Base-by-base conservation (phyloP, 805 yeast genomes). In the Diddensiella transvaalensis region DNA sequence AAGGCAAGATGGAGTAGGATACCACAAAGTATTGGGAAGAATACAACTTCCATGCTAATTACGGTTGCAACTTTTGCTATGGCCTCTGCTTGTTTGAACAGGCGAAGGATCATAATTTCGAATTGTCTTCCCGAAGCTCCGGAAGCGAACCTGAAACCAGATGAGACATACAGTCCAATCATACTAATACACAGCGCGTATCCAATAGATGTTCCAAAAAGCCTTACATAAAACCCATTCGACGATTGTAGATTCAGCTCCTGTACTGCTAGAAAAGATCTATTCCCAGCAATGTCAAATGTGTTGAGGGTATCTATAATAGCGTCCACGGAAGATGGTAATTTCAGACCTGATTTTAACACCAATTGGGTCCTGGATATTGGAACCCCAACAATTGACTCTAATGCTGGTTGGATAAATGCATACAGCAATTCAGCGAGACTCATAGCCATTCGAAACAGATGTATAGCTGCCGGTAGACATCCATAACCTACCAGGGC, bases 1-100 rank as follows among this genome's bases (percentile, higher is more conserved):
- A 82, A 53, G 2, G 88, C 82, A 50, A 84, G 69, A 56, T 85
- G 90, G 22, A 91, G 64, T 60, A 88, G 75, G 55, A 79, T 65
- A 1, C 99, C 99, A 60, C 97, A 89, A 57, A 80, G 80, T 0
- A 85, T 73, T 1, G 99, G 99, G 69, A 93, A 91, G 4, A 83
- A 71, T n/a, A 85, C 74, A 44, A 89, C 74, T 62, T 93, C 99
- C 42, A 87, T 76, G 3, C 82, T 76, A 60, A 90, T 85, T 22
- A 93, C 75, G 10, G 77, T 58, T 49, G 87, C 78, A 11, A 91
- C 95, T 62, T 90, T 91, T 21, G 82, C 59, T 2, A 95, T 81
- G 29, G 83, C 66, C 39, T 61, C 63, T 21, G 55, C 50, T 42
- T 59, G 62, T 35, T 53, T 40, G 30, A 59, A 22, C 18, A 44